Base-by-base conservation (phyloP, 2,329 filamentous ascomycete genomes). In the Thermoascus crustaceus region DNA sequence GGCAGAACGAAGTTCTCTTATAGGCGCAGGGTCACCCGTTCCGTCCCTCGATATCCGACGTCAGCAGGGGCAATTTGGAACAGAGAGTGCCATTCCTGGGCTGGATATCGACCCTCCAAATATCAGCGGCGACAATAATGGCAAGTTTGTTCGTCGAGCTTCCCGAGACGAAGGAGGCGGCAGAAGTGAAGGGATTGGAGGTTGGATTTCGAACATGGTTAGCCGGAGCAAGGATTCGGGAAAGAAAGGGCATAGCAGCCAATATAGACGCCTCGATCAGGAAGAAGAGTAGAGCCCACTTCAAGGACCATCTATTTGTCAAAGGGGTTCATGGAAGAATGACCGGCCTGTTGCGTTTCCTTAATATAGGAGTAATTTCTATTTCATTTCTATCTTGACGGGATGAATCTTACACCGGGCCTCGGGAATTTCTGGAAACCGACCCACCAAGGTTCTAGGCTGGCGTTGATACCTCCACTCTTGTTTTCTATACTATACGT, bases 71-170 rank as follows among this genome's bases (percentile, higher is more conserved):
- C 57, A 59, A 46, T 57, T 76, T 41, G 76, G 73, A 8, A 65
- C 80, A 1, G 76, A 82, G 4, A 76, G 69, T 44, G 78, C 78
- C 5, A 87, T 94, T 40, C 86, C 87, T 1, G 80, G 82, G 6
- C 70, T 95, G 38, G 78, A 86, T 49, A 83, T 95, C 38, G 80
- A 93, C 25, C 83, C 85, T 4, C 85, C 86, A 1, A 71, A 77
- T 32, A 68, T 85, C 2, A 59, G 65, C 18, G 60, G 69, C 27
- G 58, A 53, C 25, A 49, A 64, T 25, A 68, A 70, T 41, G 69
- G 69, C 35, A 76, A 74, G 53, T 59, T 67, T 7, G 57, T 65
- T 31, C 44, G 40, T 21, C 32, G 49, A n/a, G 48, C 13, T n/a
- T 46, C 49, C 35, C 58, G 58, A 24, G 57, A 60, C 8, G 50